Base-by-base conservation (phyloP, 1,284 basidiomycete genomes). In the Cerrena zonata region DNA sequence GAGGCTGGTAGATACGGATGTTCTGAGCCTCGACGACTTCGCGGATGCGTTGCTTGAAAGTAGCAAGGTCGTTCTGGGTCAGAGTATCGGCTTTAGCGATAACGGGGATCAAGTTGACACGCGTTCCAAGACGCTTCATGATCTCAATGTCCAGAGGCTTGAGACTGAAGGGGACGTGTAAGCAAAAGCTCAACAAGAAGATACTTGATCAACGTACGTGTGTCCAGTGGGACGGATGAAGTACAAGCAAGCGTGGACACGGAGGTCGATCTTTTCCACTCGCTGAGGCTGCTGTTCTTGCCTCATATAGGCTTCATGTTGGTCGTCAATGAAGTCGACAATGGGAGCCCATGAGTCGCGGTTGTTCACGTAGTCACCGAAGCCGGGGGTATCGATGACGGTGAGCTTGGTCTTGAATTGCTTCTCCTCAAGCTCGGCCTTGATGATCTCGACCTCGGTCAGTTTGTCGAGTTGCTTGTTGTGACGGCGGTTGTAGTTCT, bases 291-390 rank as follows among this genome's bases (percentile, higher is more conserved):
- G 96, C 73, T 99, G 96, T 73, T 99, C 95, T 73, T 99, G 95
- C 53, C 95, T 84, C 95, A 99, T 98, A 74, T 95, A 99, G 26
- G 90, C 88, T 72, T 99, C 96, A 69, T 99, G 95, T 75, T 99
- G 95, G 77, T 99, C 96, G 69, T 99, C 96, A 63, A 99, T 93
- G 70, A 99, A 99, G 70, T 99, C 95, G 66, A 99, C 88, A 58
- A 99, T 98, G 51, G 96, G 95, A 19, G 84, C 79, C 95, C 95
- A 99, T 40, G 91, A 93, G 71, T 99, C 95, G 55, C 93, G 86
- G 82, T 99, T 99, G 86, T 99, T 98, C 74, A 99, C 94, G 65
- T 98, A 98, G 86, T 99, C 95, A 38, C 95, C 95, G 60, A 98
- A 99, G 18, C 95, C 95, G 53, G 95, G 95, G 21, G 94, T 98